Evolutionary conservation across 78 protist genomes (phyloP).

Genomic region (Bigelowiella natans): DNA sequence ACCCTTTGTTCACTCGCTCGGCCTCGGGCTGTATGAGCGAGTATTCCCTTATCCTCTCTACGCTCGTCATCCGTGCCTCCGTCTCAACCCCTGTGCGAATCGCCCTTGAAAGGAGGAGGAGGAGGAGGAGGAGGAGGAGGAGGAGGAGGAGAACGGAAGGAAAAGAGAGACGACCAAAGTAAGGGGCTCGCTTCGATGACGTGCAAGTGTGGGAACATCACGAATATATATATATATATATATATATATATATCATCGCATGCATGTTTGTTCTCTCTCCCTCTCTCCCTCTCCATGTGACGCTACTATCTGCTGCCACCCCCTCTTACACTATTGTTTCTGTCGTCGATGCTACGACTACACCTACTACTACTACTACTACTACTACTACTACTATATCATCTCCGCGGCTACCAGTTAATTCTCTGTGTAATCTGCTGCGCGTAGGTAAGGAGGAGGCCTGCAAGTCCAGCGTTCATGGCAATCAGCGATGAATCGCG

Average conservation of each 20-base stretch:
- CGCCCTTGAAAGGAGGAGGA: no score
- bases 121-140: background rate
- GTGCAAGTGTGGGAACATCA: no score
- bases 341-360: background rate
- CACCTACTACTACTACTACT: no score
- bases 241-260: background rate
- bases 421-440: constrained; percentile 34
- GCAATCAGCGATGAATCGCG: background rate
- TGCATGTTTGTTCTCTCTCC: background rate
- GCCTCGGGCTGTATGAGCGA: no score
- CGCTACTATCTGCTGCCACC: no score
- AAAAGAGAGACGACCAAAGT: background rate
- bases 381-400: no score
- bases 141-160: background rate
- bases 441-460: constrained; percentile 41
- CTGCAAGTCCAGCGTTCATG: constrained; percentile 9
- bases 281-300: no score
- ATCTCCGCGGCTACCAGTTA: constrained; percentile 39
- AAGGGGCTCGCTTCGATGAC: background rate
- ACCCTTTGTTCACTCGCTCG: no score
- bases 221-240: background rate
- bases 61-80: no score
- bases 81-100: no score
- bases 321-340: background rate
- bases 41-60: no score